A percentile compares a stretch with the other conserved stretches of the same genome.
phyloP scores from a whole-genome alignment of 345 rosid genomes.

The Orychophragmus violaceus region DNA sequence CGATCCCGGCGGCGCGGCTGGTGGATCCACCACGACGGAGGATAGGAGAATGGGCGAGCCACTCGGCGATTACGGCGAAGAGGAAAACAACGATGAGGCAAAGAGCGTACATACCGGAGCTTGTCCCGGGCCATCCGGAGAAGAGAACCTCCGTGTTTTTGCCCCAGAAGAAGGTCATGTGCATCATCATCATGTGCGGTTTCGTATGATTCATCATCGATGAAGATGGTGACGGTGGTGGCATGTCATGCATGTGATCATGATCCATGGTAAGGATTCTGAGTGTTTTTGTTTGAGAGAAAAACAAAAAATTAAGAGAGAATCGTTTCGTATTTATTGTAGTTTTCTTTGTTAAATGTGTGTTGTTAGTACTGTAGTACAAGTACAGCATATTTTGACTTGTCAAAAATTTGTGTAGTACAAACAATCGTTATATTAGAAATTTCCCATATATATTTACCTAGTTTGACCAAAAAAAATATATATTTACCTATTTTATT shows the following conservation, averaged over 20 bases:
- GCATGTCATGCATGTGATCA: constrained; percentile 34
- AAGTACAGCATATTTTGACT: not conserved
- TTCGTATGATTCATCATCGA: constrained; percentile 13
- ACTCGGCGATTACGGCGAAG: constrained; percentile 44
- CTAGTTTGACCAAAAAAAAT: too few species aligned
- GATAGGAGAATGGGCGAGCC: constrained; percentile 41
- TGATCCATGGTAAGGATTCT: constrained; percentile 26
- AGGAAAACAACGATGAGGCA: constrained; percentile 46
- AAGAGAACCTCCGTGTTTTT: constrained; percentile 52
- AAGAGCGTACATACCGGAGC: constrained; percentile 47
- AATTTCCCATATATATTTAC: not conserved
- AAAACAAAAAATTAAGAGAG: not conserved
- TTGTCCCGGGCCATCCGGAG: constrained; percentile 60
- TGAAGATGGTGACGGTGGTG: constrained; percentile 25
- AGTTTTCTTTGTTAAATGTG: not conserved
- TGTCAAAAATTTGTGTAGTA: not conserved
- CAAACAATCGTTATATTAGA: not conserved
- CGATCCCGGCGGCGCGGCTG: constrained; percentile 37
- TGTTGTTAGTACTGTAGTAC: not conserved
- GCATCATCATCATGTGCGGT: constrained; percentile 44
- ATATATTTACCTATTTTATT: not conserved
- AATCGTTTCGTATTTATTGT: not conserved
- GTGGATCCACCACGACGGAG: constrained; percentile 25
- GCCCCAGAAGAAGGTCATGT: constrained; percentile 79
- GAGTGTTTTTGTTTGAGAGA: not conserved